These are phyloP conservation scores for Fraxinus anomala DNA, from an alignment of 257 asterid genomes.

Conservation along the genomic window DNA sequence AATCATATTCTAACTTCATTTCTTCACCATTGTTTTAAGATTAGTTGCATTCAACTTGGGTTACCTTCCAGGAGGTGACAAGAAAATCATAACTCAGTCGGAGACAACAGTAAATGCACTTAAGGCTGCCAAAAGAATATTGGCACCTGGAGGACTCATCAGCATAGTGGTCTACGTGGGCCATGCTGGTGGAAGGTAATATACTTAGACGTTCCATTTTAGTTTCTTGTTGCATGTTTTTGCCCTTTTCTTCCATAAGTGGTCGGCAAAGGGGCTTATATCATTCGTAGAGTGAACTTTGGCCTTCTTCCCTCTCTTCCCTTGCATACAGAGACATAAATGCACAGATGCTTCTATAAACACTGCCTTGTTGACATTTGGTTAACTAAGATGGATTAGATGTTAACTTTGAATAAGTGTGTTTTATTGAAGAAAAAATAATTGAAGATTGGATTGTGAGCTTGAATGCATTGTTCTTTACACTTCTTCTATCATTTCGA, in stretches of 20 bases:
- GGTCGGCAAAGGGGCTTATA: not conserved
- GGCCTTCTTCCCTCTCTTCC: not conserved
- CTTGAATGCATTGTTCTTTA: not conserved
- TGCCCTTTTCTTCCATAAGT: not conserved
- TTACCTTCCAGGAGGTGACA: constrained; percentile 91
- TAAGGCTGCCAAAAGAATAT: constrained; percentile 66
- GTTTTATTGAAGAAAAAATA: not conserved
- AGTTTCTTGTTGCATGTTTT: constrained; percentile 6
- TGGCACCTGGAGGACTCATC: constrained; percentile 82
- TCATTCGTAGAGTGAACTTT: not conserved
- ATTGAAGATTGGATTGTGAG: not conserved
- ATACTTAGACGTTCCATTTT: not conserved
- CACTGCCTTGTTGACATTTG: not conserved
- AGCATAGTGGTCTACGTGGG: constrained; percentile 76
- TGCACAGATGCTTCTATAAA: not conserved
- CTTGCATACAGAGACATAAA: not conserved
- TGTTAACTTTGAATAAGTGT: not conserved
- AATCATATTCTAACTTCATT: not conserved
- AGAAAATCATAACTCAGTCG: constrained; percentile 59
- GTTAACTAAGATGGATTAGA: not conserved
- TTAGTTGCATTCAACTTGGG: constrained; percentile 96
- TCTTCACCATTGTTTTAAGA: constrained; percentile 38
- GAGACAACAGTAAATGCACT: constrained; percentile 75
- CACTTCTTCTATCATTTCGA: not conserved
- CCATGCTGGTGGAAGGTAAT: constrained; percentile 84